Evolutionary conservation across 2,329 filamentous ascomycete genomes (phyloP).

Genomic region (Cordyceps cicadae): DNA sequence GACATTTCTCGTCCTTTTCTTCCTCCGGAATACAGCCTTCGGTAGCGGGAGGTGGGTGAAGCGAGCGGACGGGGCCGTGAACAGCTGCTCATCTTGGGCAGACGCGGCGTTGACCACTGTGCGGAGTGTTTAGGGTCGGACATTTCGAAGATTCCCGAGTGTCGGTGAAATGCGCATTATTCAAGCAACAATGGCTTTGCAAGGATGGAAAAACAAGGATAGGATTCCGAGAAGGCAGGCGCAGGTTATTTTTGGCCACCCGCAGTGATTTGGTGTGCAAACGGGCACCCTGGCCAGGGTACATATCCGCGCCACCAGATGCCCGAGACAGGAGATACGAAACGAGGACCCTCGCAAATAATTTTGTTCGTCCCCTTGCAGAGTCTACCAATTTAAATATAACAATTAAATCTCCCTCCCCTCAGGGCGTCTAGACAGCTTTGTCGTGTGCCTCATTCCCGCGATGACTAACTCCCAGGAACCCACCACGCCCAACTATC

Average conservation of each 20-base stretch:
- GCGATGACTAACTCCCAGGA: slow-evolving; percentile 4
- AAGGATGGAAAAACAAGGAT: neutral
- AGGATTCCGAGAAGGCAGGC: neutral
- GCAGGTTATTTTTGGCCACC: neutral
- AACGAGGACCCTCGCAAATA: no score
- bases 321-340: neutral
- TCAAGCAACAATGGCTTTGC: no score
- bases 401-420: neutral
- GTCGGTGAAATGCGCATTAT: neutral
- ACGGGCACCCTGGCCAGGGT: neutral
- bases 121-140: neutral
- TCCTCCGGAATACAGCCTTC: neutral
- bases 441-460: neutral
- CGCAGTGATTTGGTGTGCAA: neutral
- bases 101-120: neutral
- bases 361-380: neutral
- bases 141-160: neutral
- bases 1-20: neutral
- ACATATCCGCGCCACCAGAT: neutral
- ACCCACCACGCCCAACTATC: neutral
- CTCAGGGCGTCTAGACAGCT: neutral
- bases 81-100: neutral
- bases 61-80: neutral
- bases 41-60: neutral
- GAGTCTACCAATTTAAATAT: neutral